These are phyloP conservation scores for Akanthomyces dipterigenus DNA, from an alignment of 2,329 filamentous ascomycete species.

Conservation along the genomic window DNA sequence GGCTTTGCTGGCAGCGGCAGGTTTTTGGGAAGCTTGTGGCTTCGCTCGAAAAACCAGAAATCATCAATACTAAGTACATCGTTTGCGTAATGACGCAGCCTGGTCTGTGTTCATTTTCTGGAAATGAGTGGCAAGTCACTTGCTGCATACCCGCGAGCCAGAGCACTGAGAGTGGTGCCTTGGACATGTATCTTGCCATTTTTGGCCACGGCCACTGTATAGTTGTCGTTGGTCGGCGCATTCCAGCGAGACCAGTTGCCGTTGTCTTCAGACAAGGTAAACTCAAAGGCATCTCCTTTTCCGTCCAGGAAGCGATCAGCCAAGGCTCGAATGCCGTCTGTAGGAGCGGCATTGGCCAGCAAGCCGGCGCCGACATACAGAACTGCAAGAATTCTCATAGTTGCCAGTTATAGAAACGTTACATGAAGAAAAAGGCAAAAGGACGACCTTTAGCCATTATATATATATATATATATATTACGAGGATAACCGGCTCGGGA, in stretches of 20 bases:
- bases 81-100: slow-evolving; percentile 17
- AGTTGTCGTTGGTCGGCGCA: slow-evolving; percentile 16
- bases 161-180: slow-evolving; percentile 17
- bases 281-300: slow-evolving; percentile 14
- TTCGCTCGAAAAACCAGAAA: slow-evolving; percentile 15
- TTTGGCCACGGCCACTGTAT: slow-evolving; percentile 13
- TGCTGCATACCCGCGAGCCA: slow-evolving; percentile 17
- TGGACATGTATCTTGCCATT: slow-evolving; percentile 16
- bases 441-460: not conserved
- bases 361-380: not conserved
- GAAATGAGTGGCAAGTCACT: not conserved
- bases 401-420: not conserved
- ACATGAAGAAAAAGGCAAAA: not conserved
- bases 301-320: slow-evolving; percentile 16
- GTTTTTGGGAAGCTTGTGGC: not conserved
- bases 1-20: slow-evolving; percentile 10
- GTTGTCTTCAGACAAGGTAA: slow-evolving; percentile 12
- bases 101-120: not conserved
- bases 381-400: not conserved
- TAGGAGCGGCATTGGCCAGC: not conserved
- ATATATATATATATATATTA: not conserved
- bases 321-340: slow-evolving; percentile 14
- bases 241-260: slow-evolving; percentile 18
- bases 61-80: slow-evolving; percentile 16
- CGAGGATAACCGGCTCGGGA: not conserved